Evolutionary conservation across 1,284 basidiomycete species (phyloP).

Genomic region (Coriolopsis trogii): DNA sequence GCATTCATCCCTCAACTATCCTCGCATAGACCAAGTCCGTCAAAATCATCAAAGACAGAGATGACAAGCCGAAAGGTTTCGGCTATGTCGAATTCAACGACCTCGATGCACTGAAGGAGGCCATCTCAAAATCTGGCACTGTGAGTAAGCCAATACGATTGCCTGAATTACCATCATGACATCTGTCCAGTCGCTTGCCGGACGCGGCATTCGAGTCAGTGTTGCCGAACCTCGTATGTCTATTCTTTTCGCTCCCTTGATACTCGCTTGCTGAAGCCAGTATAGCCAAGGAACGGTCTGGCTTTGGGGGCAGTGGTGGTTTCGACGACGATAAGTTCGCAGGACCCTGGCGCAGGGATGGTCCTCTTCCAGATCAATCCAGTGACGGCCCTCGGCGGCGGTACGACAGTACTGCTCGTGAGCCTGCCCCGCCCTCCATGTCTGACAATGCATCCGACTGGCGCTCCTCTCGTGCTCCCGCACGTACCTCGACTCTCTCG

Average conservation of each 20-base stretch:
- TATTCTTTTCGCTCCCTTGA: neutral
- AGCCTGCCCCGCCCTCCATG: slow-evolving; percentile 49
- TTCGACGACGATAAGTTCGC: slow-evolving; percentile 77
- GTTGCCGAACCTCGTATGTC: slow-evolving; percentile 93
- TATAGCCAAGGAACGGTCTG: slow-evolving; percentile 72
- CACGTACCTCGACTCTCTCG: slow-evolving; percentile 36
- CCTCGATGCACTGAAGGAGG: slow-evolving; percentile 84
- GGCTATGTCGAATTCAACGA: slow-evolving; percentile 95
- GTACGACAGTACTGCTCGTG: slow-evolving; percentile 52
- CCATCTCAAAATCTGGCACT: slow-evolving; percentile 64
- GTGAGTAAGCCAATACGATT: slow-evolving; percentile 45
- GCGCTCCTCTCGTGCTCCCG: slow-evolving; percentile 62
- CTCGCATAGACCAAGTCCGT: slow-evolving; percentile 71
- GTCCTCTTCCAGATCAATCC: slow-evolving; percentile 75
- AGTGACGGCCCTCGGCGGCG: slow-evolving; percentile 66
- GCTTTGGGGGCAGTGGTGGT: slow-evolving; percentile 49
- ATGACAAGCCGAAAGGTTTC: slow-evolving; percentile 96
- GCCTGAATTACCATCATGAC: slow-evolving; percentile 11
- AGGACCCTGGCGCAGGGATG: slow-evolving; percentile 85
- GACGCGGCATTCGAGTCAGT: slow-evolving; percentile 85
- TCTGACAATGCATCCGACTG: slow-evolving; percentile 70
- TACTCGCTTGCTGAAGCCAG: slow-evolving; percentile 7
- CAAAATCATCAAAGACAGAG: slow-evolving; percentile 91
- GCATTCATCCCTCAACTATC: neutral
- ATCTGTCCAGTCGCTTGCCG: slow-evolving; percentile 62